Evolutionary conservation across 139 green algal genomes (phyloP).

Genomic region (Coccomyxa sp.): DNA sequence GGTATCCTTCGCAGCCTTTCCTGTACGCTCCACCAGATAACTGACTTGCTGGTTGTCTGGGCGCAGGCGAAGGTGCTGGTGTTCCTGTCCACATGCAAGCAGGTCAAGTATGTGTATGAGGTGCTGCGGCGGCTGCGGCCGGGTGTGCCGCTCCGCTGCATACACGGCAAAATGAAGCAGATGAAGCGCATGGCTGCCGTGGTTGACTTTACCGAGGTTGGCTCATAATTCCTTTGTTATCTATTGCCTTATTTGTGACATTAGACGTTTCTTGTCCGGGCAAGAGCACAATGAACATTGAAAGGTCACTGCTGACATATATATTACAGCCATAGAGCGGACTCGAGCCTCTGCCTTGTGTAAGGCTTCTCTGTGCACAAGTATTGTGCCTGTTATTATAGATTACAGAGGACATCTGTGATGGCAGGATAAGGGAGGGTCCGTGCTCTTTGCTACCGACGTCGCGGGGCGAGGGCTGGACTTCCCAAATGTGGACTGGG

Average conservation of each 20-base stretch:
- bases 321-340: neutral
- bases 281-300: too few relatives aligned
- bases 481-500: slow-evolving; percentile 91
- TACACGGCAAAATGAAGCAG: slow-evolving; percentile 97
- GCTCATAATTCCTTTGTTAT: neutral
- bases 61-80: slow-evolving; percentile 72
- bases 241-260: neutral
- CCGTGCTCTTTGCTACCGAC: slow-evolving; percentile 92
- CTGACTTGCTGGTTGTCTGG: neutral
- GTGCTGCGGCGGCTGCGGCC: slow-evolving; percentile 86
- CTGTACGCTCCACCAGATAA: neutral
- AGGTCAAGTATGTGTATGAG: slow-evolving; percentile 93
- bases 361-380: neutral
- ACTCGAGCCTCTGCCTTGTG: neutral
- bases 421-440: slow-evolving; percentile 35
- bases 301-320: neutral
- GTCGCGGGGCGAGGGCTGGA: slow-evolving; percentile 86
- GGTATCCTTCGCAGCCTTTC: too few relatives aligned
- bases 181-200: slow-evolving; percentile 81
- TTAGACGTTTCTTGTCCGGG: too few relatives aligned
- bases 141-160: slow-evolving; percentile 75
- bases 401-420: neutral
- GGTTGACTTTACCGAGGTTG: slow-evolving; percentile 73
- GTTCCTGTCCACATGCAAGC: slow-evolving; percentile 97
- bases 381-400: neutral